Evolutionary conservation across 805 yeast species (phyloP).

Genomic region (Suhomyces pyralidae): DNA sequence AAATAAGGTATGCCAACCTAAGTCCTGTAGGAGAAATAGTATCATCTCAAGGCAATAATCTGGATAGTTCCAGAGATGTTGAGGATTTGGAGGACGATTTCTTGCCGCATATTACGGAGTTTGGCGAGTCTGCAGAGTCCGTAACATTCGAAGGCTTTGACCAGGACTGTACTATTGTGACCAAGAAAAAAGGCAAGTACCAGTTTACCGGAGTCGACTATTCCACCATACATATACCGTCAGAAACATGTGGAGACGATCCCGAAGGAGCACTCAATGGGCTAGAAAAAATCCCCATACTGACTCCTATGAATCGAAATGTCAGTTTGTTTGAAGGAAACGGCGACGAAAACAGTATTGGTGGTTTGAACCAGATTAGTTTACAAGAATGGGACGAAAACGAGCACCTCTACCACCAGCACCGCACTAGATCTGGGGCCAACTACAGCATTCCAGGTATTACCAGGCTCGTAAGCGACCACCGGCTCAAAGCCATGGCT

Average conservation of each 20-base stretch:
- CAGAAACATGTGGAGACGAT: background rate
- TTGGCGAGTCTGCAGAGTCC: slow-evolving; percentile 19
- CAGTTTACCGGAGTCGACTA: slow-evolving; percentile 1
- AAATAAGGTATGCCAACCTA: background rate
- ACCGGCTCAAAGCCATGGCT: slow-evolving; percentile 7
- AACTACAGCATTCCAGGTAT: slow-evolving; percentile 17
- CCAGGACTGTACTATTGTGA: slow-evolving; percentile 13
- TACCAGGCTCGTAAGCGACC: slow-evolving; percentile 17
- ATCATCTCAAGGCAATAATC: background rate
- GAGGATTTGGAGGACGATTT: slow-evolving; percentile 3
- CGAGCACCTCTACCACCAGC: slow-evolving; percentile 21
- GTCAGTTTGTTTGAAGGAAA: slow-evolving; percentile 1
- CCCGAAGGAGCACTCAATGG: slow-evolving; percentile 14
- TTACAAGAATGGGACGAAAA: slow-evolving; percentile 33
- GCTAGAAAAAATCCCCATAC: slow-evolving; percentile 26
- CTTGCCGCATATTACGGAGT: slow-evolving; percentile 23
- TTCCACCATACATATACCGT: background rate
- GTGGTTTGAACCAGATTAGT: slow-evolving; percentile 18
- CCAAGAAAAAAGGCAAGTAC: slow-evolving; percentile 7
- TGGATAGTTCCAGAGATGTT: slow-evolving; percentile 3
- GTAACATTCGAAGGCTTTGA: slow-evolving; percentile 23
- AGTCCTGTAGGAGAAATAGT: slow-evolving; percentile 11
- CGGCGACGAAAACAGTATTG: background rate
- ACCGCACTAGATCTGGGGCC: slow-evolving; percentile 21
- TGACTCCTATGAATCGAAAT: background rate